Evolutionary conservation across 768 basidiomycete genomes (phyloP).

Genomic region (Nidularia pulvinata): DNA sequence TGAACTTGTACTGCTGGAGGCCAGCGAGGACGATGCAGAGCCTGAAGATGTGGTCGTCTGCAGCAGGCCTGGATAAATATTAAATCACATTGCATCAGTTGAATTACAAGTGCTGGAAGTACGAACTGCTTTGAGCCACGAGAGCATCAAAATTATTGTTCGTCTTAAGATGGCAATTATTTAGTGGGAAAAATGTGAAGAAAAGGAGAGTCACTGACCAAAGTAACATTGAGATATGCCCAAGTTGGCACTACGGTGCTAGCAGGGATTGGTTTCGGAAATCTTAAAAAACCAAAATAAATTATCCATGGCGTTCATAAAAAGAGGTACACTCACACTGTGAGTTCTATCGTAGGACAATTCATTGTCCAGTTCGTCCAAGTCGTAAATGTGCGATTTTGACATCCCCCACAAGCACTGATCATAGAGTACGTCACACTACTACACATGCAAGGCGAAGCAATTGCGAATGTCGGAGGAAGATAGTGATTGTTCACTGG

Average conservation of each 20-base stretch:
- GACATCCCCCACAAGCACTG: slow-evolving; percentile 62
- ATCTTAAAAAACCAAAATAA: slow-evolving; percentile 21
- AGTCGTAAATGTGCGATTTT: slow-evolving; percentile 36
- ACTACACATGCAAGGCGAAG: slow-evolving; percentile 51
- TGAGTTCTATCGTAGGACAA: slow-evolving; percentile 27
- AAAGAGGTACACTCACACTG: slow-evolving; percentile 19
- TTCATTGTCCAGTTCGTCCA: slow-evolving; percentile 36
- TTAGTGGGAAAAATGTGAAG: too few relatives aligned
- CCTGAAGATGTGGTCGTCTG: not conserved
- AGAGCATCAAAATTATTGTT: slow-evolving; percentile 31
- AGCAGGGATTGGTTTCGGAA: slow-evolving; percentile 37
- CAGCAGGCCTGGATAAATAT: too few relatives aligned
- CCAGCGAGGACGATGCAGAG: too few relatives aligned
- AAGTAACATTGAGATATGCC: slow-evolving; percentile 54
- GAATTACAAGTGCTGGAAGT: not conserved
- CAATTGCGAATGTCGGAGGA: slow-evolving; percentile 30
- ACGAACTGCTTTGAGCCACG: slow-evolving; percentile 15
- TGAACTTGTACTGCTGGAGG: too few relatives aligned
- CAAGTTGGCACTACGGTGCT: slow-evolving; percentile 48
- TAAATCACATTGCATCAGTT: too few relatives aligned
- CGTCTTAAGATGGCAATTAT: slow-evolving; percentile 14
- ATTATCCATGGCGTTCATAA: too few relatives aligned
- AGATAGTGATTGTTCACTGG: slow-evolving; percentile 36
- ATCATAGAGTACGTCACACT: slow-evolving; percentile 57
- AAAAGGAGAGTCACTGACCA: slow-evolving; percentile 16